Evolutionary conservation across 2,329 filamentous ascomycete genomes (phyloP), one percentile per base, ranked within the genome.

Genomic region (Aureobasidium subglaciale): DNA sequence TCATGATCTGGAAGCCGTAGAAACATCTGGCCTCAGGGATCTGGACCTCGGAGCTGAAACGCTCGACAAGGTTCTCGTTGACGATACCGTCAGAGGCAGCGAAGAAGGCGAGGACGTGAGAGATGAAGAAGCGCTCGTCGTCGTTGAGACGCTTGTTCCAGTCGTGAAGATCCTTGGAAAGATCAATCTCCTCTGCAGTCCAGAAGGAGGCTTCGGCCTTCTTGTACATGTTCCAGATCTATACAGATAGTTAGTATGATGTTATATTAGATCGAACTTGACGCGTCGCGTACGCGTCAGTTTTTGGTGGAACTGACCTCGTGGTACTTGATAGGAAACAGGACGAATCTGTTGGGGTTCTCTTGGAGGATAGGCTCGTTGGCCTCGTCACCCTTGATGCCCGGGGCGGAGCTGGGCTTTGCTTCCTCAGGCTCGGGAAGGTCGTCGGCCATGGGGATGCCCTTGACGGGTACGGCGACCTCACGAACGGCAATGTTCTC

Each of bases 211-310:
- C 93, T 75, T 99, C 92, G 63, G 91, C 91, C 79, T 97, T 97
- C 85, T 99, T 99, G 84, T 99, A 99, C 92, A 97, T 97, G 75
- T 97, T 92, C 93, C 93, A 99, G 74, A 96, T 95, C 91, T 96
- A 65, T 70, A 42, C 41, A 29, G 25, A 41, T 34, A 56, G 70
- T 81, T 69, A 79, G 74, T 65, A 40, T 46, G 25, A n/a, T n/a
- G n/a, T n/a, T 20, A 42, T 37, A 30, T 3, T 43, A 37, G 18
- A 22, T 41, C 2, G 25, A 20, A 41, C 15, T 87, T 80, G 79
- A 89, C 86, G 85, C 87, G 87, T 85, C 57, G 35, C 48, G 35
- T 64, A 73, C 69, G 73, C 75, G 77, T 75, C 65, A 73, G 73
- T 75, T 75, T 75, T 75, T 63, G 25, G 20, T 11, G 45, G 60